phyloP scores from a whole-genome alignment of 2,329 filamentous ascomycete species.

The Pyricularia sp. region DNA sequence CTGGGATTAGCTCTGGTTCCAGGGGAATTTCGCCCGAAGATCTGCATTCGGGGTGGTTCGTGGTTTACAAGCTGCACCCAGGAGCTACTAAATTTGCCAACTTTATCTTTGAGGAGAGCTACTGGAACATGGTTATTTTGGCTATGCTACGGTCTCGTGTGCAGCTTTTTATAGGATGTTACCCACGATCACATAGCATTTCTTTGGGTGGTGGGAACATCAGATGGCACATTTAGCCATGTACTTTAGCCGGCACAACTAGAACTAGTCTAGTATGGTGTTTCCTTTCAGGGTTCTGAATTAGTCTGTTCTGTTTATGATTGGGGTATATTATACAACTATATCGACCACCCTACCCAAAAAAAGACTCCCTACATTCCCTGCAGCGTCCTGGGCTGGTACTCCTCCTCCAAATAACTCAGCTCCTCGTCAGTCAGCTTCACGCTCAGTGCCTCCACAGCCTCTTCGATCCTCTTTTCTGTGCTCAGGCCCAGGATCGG shows the following conservation, averaged over 20 bases:
- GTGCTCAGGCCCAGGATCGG: slow-evolving; percentile 47
- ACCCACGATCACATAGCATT: neutral
- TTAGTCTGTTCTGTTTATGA: neutral
- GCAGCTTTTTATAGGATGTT: too few relatives aligned
- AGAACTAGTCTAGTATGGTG: too few relatives aligned
- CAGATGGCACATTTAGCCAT: neutral
- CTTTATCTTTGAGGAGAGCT: neutral
- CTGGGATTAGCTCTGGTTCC: too few relatives aligned
- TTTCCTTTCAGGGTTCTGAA: neutral
- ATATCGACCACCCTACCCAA: neutral
- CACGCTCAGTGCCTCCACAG: slow-evolving; percentile 29
- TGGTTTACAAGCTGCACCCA: too few relatives aligned
- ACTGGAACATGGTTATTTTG: too few relatives aligned
- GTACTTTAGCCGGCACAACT: neutral
- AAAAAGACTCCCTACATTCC: slow-evolving; percentile 11
- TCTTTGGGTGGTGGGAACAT: neutral
- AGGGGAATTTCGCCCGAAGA: too few relatives aligned
- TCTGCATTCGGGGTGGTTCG: too few relatives aligned
- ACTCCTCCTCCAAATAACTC: slow-evolving; percentile 43
- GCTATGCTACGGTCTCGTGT: neutral
- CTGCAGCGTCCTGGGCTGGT: slow-evolving; percentile 33
- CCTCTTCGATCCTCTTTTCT: slow-evolving; percentile 44
- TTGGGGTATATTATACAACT: neutral
- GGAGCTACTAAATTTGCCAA: neutral
- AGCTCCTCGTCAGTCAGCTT: slow-evolving; percentile 43